phyloP scores from a whole-genome alignment of 164 flowering plant genomes.

The Pachysandra terminalis region DNA sequence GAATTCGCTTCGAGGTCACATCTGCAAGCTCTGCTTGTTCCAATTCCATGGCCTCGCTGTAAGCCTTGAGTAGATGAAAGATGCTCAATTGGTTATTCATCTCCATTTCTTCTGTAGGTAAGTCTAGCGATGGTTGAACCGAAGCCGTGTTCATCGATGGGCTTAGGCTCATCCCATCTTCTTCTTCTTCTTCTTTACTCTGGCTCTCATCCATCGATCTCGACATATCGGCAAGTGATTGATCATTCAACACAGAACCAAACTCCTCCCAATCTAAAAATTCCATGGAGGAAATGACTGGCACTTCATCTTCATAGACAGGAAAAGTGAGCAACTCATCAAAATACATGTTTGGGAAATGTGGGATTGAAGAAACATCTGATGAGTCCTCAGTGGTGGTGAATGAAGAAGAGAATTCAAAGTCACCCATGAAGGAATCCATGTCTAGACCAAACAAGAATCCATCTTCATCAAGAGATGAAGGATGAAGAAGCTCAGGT shows the following conservation, averaged over 20 bases:
- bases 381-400: slow-evolving; percentile 17
- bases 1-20: slow-evolving; percentile 34
- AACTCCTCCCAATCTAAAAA: slow-evolving; percentile 14
- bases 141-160: slow-evolving; percentile 13
- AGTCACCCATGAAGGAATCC: slow-evolving; percentile 17
- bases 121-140: slow-evolving; percentile 11
- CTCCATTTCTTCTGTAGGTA: slow-evolving; percentile 31
- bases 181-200: slow-evolving; percentile 7
- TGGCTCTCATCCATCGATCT: slow-evolving; percentile 22
- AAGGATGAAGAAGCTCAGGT: slow-evolving; percentile 19
- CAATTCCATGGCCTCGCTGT: slow-evolving; percentile 48
- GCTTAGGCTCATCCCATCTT: neutral
- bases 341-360: slow-evolving; percentile 5
- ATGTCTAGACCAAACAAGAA: slow-evolving; percentile 15
- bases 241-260: slow-evolving; percentile 4
- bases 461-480: slow-evolving; percentile 15
- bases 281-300: slow-evolving; percentile 5
- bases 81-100: slow-evolving; percentile 27
- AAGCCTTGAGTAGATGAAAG: slow-evolving; percentile 47
- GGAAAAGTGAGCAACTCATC: slow-evolving; percentile 10
- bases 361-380: slow-evolving; percentile 12
- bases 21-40: slow-evolving; percentile 37
- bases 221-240: slow-evolving; percentile 8
- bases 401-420: slow-evolving; percentile 26
- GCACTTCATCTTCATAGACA: neutral